These are phyloP conservation scores for Viola pubescens DNA, from an alignment of 441 rosid genomes.

Conservation along the genomic window DNA sequence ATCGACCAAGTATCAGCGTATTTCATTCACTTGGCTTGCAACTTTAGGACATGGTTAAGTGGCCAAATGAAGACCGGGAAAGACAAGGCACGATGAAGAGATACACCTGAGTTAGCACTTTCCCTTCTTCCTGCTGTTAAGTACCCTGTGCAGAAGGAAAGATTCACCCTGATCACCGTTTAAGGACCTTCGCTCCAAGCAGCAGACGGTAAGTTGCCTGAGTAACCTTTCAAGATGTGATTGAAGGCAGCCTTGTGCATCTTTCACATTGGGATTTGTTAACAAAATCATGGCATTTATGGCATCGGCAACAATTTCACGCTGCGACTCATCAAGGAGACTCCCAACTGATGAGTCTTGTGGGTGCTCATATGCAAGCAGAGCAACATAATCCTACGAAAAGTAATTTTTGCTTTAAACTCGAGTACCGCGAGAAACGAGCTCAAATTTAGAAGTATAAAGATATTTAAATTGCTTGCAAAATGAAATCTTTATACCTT, in stretches of 20 bases:
- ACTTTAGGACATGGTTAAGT: conserved; percentile 2
- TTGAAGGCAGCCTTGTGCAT: conserved; percentile 37
- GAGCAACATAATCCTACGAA: conserved; percentile 68
- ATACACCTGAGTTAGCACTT: conserved; percentile 21
- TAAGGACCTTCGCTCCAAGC: conserved; percentile 53
- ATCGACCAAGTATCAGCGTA: not conserved
- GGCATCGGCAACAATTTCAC: conserved; percentile 78
- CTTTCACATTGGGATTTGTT: conserved; percentile 52
- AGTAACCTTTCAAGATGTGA: conserved; percentile 60
- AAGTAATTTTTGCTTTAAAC: conserved; percentile 2
- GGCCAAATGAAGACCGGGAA: conserved; percentile 14
- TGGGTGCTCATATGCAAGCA: conserved; percentile 71
- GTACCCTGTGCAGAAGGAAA: conserved; percentile 46
- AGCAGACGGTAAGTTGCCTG: conserved; percentile 68
- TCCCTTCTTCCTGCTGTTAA: conserved; percentile 28
- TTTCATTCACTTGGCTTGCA: conserved; percentile 11
- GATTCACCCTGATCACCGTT: conserved; percentile 75
- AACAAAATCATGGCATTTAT: conserved; percentile 74
- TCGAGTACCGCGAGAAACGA: not conserved
- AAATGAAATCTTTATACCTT: conserved; percentile 37
- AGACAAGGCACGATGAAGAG: not conserved
- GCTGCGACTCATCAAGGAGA: conserved; percentile 65
- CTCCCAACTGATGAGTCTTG: conserved; percentile 58
- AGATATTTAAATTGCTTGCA: not conserved
- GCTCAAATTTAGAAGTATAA: not conserved